Conservation (phyloP, 2,329 filamentous ascomycete species). For the Juglanconis juglandina region DNA sequence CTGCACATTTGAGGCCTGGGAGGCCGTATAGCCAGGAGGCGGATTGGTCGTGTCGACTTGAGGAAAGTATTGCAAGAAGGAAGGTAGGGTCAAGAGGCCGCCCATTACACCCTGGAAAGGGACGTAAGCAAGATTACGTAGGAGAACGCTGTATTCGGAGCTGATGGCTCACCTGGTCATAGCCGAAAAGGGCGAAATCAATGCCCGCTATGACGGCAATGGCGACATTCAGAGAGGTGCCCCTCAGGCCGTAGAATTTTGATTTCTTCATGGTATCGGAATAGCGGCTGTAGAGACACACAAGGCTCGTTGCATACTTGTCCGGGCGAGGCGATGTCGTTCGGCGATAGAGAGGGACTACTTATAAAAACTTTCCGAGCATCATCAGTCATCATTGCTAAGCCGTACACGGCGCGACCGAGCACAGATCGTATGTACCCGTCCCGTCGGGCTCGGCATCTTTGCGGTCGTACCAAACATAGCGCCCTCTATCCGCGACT, state of each 20-base stretch:
- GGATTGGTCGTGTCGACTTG: constrained; percentile 14
- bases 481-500: too few species aligned
- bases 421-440: too few species aligned
- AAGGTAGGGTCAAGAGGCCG: constrained; percentile 8
- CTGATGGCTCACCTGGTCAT: constrained; percentile 14
- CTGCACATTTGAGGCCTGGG: constrained; percentile 16
- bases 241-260: constrained; percentile 16
- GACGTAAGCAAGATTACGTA: neutral
- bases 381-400: too few species aligned
- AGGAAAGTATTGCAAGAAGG: constrained; percentile 16
- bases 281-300: neutral
- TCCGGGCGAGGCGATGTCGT: too few species aligned
- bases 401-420: too few species aligned
- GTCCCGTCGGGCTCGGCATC: too few species aligned
- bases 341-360: too few species aligned
- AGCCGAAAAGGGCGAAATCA: constrained; percentile 19
- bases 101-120: constrained; percentile 4
- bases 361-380: too few species aligned
- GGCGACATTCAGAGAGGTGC: constrained; percentile 16
- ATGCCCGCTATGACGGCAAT: constrained; percentile 18
- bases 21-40: constrained; percentile 12
- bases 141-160: neutral
- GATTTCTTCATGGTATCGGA: constrained; percentile 10
- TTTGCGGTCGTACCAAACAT: too few species aligned
- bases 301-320: too few species aligned